Percentiles rank a stretch among this genome's conserved stretches.
phyloP scores from a whole-genome alignment of 192 early-diverging fungal species.

The Umbelopsis isabellina region DNA sequence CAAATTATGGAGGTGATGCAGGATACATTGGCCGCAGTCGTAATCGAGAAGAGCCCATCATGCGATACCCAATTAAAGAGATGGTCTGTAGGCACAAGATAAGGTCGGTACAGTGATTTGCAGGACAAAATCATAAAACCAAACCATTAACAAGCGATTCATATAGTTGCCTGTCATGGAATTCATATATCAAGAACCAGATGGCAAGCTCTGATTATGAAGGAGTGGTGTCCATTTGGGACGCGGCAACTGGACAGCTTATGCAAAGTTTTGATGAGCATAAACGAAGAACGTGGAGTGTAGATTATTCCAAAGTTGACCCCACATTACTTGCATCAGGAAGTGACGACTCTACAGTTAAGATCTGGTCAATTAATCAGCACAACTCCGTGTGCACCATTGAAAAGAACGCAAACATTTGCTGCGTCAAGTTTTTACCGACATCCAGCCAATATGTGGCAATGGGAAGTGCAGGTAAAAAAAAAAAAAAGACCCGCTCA shows the following conservation, averaged over 20 bases:
- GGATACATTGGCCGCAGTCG: constrained; percentile 26
- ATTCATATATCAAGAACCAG: constrained; percentile 82
- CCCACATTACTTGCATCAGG: constrained; percentile 83
- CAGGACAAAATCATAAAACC: background rate
- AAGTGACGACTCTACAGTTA: constrained; percentile 91
- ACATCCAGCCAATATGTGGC: constrained; percentile 70
- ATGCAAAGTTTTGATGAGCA: constrained; percentile 82
- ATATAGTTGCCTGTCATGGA: constrained; percentile 87
- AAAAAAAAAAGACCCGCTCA: background rate
- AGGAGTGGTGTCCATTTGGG: constrained; percentile 89
- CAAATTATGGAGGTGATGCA: constrained; percentile 13
- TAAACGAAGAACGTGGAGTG: constrained; percentile 91
- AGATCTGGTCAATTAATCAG: constrained; percentile 84
- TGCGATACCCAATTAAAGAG: constrained; percentile 81
- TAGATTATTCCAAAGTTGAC: constrained; percentile 81
- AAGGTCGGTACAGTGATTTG: constrained; percentile 49
- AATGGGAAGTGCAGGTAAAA: constrained; percentile 84
- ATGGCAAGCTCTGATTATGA: constrained; percentile 93
- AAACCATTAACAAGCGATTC: background rate
- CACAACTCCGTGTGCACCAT: constrained; percentile 77
- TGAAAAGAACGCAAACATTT: constrained; percentile 86
- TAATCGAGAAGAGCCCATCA: constrained; percentile 43
- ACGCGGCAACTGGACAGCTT: constrained; percentile 67
- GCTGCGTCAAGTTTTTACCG: constrained; percentile 94
- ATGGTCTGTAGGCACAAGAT: constrained; percentile 86